Evolutionary conservation across 1,284 basidiomycete genomes (phyloP).

Genomic region (Wolfiporia cocos): DNA sequence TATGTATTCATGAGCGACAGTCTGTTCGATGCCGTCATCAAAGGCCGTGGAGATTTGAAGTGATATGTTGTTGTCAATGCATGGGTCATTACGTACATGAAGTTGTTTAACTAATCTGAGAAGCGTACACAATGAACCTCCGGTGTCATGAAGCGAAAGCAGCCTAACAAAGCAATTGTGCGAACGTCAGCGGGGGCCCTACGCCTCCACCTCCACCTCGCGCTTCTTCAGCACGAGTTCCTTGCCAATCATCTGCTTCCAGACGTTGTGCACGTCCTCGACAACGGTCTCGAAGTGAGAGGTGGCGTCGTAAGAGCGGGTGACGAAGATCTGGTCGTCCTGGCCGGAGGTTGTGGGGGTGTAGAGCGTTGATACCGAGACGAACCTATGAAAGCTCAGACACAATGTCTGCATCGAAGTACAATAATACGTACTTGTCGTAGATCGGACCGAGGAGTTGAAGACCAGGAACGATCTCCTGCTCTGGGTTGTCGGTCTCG

Average conservation of each 20-base stretch:
- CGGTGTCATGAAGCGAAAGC: no score
- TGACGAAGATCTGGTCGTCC: slow-evolving; percentile 91
- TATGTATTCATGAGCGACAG: no score
- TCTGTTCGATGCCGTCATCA: no score
- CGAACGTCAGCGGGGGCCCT: slow-evolving; percentile 18
- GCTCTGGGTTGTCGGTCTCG: slow-evolving; percentile 90
- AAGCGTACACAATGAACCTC: slow-evolving; percentile 1
- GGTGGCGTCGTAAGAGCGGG: slow-evolving; percentile 96
- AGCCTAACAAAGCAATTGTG: no score
- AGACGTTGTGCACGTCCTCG: slow-evolving; percentile 91
- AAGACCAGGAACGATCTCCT: slow-evolving; percentile 89
- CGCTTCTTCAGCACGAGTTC: slow-evolving; percentile 82
- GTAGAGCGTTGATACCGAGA: slow-evolving; percentile 86
- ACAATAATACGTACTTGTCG: slow-evolving; percentile 71
- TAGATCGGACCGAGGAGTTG: slow-evolving; percentile 90
- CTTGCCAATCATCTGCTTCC: slow-evolving; percentile 76
- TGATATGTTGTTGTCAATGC: no score
- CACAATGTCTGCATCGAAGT: background rate
- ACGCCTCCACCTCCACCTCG: slow-evolving; percentile 62
- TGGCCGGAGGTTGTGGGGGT: slow-evolving; percentile 81
- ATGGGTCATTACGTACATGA: slow-evolving; percentile 6
- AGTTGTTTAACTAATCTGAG: background rate
- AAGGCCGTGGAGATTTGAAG: no score
- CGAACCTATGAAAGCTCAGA: slow-evolving; percentile 56
- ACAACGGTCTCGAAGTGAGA: slow-evolving; percentile 99